Base-by-base conservation (phyloP, 129 eudicot species). In the Smallanthus sonchifolius region DNA sequence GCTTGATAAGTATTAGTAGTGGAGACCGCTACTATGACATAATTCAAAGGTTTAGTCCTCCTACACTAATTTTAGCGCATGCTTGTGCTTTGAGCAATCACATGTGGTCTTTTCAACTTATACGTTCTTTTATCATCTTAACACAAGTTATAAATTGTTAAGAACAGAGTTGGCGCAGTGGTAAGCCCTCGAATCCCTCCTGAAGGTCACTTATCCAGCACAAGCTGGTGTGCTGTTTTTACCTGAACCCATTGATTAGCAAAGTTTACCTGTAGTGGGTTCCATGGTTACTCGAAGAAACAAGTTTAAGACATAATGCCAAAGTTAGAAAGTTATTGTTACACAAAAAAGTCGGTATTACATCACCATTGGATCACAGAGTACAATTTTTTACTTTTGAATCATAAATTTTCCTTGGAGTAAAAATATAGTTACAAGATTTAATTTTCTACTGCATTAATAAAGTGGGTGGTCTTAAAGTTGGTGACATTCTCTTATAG, bases 401-500 rank as follows among this genome's bases (percentile, higher is more conserved):
- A 6, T 15, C 5, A 13, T 65, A 49, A 36, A 14, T 51, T 64
- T 34, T 28, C 10, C 37, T 32, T n/a, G 14, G 32, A 57, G 74
- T 67, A 67, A 60, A 54, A 56, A n/a, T 60, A 30, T 59, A 42
- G 43, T 76, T 76, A 34, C 61, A 16, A 45, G 62, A 24, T 37
- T 15, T n/a, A 61, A 30, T 39, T 61, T 40, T 38, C 5, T 2
- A 16, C 16, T 77, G 9, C 61, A 43, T 77, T 40, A 68, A 67
- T 77, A 56, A 68, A 32, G 81, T 42, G 44, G 44, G 80, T 76
- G 47, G 74, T 55, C 80, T 73, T 54, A 32, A 54, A 32, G 67
- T 40, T 14, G 65, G 36, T 68, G 75, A 77, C 81, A 68, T 77
- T 77, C 81, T 68, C 62, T 68, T 77, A 55, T 19, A 19, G 81